Percentiles rank a stretch among this genome's conserved stretches.
Conservation (phyloP, 2,329 filamentous ascomycete genomes). For the Talaromyces marneffei region DNA sequence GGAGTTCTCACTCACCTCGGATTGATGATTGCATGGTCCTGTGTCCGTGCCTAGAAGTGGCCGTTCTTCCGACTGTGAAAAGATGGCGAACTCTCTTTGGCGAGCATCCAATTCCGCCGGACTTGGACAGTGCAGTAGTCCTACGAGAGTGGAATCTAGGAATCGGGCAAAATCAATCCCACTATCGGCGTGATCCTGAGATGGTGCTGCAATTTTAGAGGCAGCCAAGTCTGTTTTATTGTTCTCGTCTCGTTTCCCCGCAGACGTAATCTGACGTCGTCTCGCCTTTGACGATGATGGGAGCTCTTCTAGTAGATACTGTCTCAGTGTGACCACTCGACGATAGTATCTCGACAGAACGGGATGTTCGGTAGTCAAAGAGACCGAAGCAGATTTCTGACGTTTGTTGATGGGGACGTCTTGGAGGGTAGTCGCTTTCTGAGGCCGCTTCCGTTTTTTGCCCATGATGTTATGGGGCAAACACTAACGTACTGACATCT, state of each 20-base stretch:
- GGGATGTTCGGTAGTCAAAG: slow-evolving; percentile 43
- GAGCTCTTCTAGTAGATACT: slow-evolving; percentile 62
- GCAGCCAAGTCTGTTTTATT: background rate
- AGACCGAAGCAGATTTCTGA: background rate
- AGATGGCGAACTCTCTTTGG: slow-evolving; percentile 53
- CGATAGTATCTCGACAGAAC: slow-evolving; percentile 66
- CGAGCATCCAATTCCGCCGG: slow-evolving; percentile 32
- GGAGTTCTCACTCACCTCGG: slow-evolving; percentile 46
- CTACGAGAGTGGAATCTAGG: slow-evolving; percentile 66
- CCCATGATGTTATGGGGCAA: slow-evolving; percentile 25
- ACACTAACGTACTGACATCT: background rate
- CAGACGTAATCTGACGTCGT: slow-evolving; percentile 40
- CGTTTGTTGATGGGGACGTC: slow-evolving; percentile 6
- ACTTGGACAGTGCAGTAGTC: slow-evolving; percentile 38
- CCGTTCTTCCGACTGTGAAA: slow-evolving; percentile 55
- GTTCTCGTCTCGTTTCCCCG: slow-evolving; percentile 18
- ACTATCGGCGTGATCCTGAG: background rate
- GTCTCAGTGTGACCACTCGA: slow-evolving; percentile 59
- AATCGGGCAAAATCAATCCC: slow-evolving; percentile 44
- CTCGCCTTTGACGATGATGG: slow-evolving; percentile 58
- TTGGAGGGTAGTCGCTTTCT: slow-evolving; percentile 18
- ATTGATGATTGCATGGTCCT: slow-evolving; percentile 50
- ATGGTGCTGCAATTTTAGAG: background rate
- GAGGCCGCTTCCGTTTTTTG: slow-evolving; percentile 40
- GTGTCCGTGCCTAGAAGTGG: slow-evolving; percentile 33